These are phyloP conservation scores for Pseudocercospora cruenta DNA, from an alignment of 2,329 filamentous ascomycete species.

Conservation along the genomic window DNA sequence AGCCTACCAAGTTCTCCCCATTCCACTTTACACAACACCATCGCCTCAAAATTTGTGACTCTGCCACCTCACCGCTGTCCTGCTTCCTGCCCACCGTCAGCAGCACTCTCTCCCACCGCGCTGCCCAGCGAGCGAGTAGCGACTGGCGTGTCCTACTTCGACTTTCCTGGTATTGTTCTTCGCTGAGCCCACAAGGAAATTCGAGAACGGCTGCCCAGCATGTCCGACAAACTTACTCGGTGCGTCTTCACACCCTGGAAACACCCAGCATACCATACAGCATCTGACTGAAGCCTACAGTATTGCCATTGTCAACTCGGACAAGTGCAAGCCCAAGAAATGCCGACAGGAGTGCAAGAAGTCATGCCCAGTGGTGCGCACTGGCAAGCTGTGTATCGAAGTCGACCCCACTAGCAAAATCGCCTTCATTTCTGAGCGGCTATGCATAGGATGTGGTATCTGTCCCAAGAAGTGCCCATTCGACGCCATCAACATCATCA, in stretches of 20 bases:
- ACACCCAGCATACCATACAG: background rate
- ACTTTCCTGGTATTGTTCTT: constrained; percentile 13
- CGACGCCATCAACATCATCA: constrained; percentile 99
- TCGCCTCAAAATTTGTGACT: constrained; percentile 7
- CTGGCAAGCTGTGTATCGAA: constrained; percentile 97
- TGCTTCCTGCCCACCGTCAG: background rate
- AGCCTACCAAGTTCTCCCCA: background rate
- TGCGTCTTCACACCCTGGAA: constrained; percentile 52
- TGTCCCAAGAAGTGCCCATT: constrained; percentile 99
- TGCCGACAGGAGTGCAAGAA: constrained; percentile 96
- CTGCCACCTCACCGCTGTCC: background rate
- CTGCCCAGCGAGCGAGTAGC: background rate
- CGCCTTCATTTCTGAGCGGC: constrained; percentile 94
- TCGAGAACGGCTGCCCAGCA: constrained; percentile 49
- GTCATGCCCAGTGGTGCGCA: constrained; percentile 94
- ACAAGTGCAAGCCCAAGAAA: constrained; percentile 81
- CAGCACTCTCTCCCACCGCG: background rate
- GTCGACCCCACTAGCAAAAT: constrained; percentile 86
- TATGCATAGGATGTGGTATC: constrained; percentile 99
- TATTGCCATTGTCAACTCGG: constrained; percentile 97
- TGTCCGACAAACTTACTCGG: constrained; percentile 90
- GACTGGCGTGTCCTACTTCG: background rate
- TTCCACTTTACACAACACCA: background rate
- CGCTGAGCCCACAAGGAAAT: constrained; percentile 10
- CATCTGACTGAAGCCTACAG: constrained; percentile 51